Conservation (phyloP, 805 yeast species). For the Brettanomyces naardenensis region DNA sequence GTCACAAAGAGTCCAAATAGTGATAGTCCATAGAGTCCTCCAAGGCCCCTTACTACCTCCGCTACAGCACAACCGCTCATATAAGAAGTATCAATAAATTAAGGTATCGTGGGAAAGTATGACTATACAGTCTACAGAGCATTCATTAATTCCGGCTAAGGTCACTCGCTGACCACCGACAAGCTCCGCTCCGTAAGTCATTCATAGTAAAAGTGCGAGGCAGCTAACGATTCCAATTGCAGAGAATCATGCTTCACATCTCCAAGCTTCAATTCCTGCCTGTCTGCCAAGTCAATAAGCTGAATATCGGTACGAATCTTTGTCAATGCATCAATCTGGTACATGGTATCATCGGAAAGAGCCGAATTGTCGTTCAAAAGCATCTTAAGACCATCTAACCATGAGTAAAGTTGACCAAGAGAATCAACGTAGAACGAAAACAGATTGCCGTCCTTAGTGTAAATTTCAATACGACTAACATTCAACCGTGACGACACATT, state of each 20-base stretch:
- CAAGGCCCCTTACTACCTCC: no score
- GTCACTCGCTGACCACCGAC: no score
- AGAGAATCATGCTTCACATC: slow-evolving; percentile 1
- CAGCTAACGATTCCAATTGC: slow-evolving; percentile 7
- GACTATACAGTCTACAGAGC: no score
- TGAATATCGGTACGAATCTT: slow-evolving; percentile 43
- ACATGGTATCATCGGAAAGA: slow-evolving; percentile 35
- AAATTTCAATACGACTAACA: slow-evolving; percentile 20
- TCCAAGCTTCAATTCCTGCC: not conserved
- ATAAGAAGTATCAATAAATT: no score
- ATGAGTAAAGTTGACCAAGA: slow-evolving; percentile 55
- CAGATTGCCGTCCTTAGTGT: slow-evolving; percentile 17
- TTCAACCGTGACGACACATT: slow-evolving; percentile 44
- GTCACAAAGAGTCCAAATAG: no score
- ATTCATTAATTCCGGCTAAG: no score
- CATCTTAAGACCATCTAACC: slow-evolving; percentile 73
- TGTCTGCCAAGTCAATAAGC: slow-evolving; percentile 31
- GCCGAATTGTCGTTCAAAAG: slow-evolving; percentile 30
- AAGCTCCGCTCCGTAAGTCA: no score
- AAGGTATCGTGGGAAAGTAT: no score
- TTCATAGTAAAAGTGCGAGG: slow-evolving; percentile 12
- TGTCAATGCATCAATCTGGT: slow-evolving; percentile 36
- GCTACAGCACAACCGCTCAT: no score
- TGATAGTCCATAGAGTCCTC: no score
- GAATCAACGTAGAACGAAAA: slow-evolving; percentile 66